Conservation (phyloP, 2,329 filamentous ascomycete species). For the Trichoderma pleuroti region DNA sequence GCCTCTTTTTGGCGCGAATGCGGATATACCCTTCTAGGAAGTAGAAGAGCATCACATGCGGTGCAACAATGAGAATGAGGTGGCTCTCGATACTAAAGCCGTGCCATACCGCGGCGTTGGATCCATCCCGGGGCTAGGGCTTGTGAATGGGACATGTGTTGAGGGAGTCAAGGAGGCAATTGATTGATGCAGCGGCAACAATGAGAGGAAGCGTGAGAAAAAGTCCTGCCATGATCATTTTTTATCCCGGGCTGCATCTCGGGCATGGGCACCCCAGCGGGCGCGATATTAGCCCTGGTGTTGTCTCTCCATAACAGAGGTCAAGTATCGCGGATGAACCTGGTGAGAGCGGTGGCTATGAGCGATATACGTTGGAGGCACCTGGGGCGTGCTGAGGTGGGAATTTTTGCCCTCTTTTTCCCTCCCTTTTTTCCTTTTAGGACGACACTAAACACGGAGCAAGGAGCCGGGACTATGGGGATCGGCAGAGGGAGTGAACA, state of each 20-base stretch:
- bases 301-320: conserved; percentile 19
- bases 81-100: background rate
- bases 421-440: background rate
- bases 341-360: conserved; percentile 14
- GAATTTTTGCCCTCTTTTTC: background rate
- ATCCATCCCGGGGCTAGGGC: conserved; percentile 1
- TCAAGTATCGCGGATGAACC: conserved; percentile 17
- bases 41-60: conserved; percentile 11
- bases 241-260: background rate
- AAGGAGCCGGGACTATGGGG: conserved; percentile 14
- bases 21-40: conserved; percentile 7
- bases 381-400: conserved; percentile 18
- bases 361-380: conserved; percentile 23
- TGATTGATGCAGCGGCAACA: background rate
- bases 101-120: conserved; percentile 1
- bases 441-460: conserved; percentile 14
- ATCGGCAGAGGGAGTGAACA: conserved; percentile 17
- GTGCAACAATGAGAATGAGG: background rate
- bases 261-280: conserved; percentile 7
- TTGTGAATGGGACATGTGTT: background rate
- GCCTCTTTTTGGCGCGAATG: background rate
- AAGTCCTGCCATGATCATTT: background rate
- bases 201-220: conserved; percentile 1
- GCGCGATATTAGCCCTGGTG: conserved; percentile 18
- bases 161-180: conserved; percentile 1